These are phyloP conservation scores for Hysterangium stoloniferum DNA, from an alignment of 768 basidiomycete genomes.

Conservation along the genomic window DNA sequence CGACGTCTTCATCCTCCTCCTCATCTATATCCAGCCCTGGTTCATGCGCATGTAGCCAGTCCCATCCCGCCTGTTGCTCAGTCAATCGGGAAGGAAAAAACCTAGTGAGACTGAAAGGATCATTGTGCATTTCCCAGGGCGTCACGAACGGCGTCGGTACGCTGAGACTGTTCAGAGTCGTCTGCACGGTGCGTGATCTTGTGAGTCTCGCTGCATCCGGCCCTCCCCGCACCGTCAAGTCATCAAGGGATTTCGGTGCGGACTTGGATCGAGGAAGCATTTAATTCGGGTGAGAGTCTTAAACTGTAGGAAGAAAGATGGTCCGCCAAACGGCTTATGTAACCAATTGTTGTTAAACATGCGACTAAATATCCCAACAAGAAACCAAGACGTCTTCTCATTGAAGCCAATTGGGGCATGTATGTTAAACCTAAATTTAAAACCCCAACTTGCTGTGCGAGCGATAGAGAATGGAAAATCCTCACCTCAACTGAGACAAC, in stretches of 20 bases:
- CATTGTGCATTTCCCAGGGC: slow-evolving; percentile 25
- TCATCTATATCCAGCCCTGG: slow-evolving; percentile 27
- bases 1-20: slow-evolving; percentile 18
- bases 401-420: no score
- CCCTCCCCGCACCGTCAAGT: not conserved
- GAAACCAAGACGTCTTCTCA: no score
- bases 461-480: no score
- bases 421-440: no score
- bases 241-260: slow-evolving; percentile 17
- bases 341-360: no score
- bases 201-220: not conserved
- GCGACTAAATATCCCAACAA: no score
- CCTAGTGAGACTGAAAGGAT: slow-evolving; percentile 41
- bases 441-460: no score
- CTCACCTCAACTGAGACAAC: no score
- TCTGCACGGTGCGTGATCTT: not conserved
- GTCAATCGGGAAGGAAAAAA: slow-evolving; percentile 37
- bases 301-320: not conserved
- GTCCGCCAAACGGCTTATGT: no score
- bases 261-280: slow-evolving; percentile 27
- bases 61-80: slow-evolving; percentile 29
- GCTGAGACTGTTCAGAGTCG: not conserved
- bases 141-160: not conserved
- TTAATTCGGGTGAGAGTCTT: not conserved
- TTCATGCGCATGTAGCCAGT: slow-evolving; percentile 26